Conservation (phyloP, 257 asterid genomes). For the Craterostigma plantagineum region DNA sequence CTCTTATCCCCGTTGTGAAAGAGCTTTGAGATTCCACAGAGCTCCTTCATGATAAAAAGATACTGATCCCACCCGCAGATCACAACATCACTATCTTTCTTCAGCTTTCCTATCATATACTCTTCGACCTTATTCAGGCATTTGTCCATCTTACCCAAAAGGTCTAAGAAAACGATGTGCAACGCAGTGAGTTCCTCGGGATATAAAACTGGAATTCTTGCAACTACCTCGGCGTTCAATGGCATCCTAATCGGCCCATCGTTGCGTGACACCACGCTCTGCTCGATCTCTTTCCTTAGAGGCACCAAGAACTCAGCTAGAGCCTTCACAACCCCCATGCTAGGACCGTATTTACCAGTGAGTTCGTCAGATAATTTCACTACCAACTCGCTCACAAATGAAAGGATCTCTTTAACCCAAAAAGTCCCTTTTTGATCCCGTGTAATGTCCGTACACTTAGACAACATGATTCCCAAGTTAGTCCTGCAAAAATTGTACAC, state of each 20-base stretch:
- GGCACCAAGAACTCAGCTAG: no score
- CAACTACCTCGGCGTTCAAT: background rate
- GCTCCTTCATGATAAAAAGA: constrained; percentile 53
- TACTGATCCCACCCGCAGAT: constrained; percentile 32
- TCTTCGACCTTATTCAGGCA: constrained; percentile 46
- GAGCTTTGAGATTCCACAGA: constrained; percentile 39
- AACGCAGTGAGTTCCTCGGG: constrained; percentile 23
- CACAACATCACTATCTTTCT: constrained; percentile 8
- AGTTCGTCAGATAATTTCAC: no score
- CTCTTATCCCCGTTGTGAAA: constrained; percentile 31
- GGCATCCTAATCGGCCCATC: no score
- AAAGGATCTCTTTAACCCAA: no score
- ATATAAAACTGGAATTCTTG: constrained; percentile 12
- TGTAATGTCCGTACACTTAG: no score
- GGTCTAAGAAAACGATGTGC: constrained; percentile 21
- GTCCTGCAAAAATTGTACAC: constrained; percentile 37
- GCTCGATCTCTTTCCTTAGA: no score
- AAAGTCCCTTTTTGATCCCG: no score
- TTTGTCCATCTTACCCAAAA: constrained; percentile 33
- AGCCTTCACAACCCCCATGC: no score
- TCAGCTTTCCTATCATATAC: constrained; percentile 9
- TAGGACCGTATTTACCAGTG: no score
- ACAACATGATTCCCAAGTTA: constrained; percentile 30
- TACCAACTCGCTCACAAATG: no score
- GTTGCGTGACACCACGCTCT: no score